A percentile compares a stretch with the other conserved stretches of the same genome.
Conservation (phyloP, 2,329 filamentous ascomycete species). For the Colletotrichum brevisporum region DNA sequence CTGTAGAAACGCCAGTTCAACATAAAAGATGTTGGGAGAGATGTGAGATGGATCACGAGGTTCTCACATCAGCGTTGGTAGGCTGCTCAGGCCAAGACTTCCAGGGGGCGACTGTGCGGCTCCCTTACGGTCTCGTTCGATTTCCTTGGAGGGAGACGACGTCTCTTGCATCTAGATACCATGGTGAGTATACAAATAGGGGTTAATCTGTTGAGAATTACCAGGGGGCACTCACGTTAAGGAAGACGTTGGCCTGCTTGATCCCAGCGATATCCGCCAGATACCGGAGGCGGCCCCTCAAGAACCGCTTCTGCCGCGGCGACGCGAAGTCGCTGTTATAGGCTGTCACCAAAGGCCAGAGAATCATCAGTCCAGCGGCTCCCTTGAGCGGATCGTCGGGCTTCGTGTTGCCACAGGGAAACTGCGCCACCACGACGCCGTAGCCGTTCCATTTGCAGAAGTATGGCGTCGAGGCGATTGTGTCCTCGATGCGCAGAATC, state of each 20-base stretch:
- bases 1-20: not conserved
- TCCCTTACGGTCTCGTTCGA: conserved; percentile 34
- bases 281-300: conserved; percentile 40
- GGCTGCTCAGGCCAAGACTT: not conserved
- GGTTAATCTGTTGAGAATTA: too few species aligned
- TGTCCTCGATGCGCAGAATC: conserved; percentile 40
- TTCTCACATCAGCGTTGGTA: not conserved
- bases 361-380: conserved; percentile 42
- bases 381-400: conserved; percentile 41
- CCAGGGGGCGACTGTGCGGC: not conserved
- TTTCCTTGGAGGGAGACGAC: conserved; percentile 36
- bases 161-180: conserved; percentile 26
- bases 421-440: conserved; percentile 37
- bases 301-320: conserved; percentile 41
- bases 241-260: conserved; percentile 42
- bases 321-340: conserved; percentile 42
- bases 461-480: conserved; percentile 41
- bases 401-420: conserved; percentile 38
- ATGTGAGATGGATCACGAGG: not conserved
- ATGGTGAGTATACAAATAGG: too few species aligned
- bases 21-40: not conserved
- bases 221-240: conserved; percentile 37
- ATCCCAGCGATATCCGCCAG: conserved; percentile 43
- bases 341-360: conserved; percentile 42
- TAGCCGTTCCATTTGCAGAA: conserved; percentile 44